Evolutionary conservation across 2,329 filamentous ascomycete genomes (phyloP).

Genomic region (Cytospora paraplurivora): DNA sequence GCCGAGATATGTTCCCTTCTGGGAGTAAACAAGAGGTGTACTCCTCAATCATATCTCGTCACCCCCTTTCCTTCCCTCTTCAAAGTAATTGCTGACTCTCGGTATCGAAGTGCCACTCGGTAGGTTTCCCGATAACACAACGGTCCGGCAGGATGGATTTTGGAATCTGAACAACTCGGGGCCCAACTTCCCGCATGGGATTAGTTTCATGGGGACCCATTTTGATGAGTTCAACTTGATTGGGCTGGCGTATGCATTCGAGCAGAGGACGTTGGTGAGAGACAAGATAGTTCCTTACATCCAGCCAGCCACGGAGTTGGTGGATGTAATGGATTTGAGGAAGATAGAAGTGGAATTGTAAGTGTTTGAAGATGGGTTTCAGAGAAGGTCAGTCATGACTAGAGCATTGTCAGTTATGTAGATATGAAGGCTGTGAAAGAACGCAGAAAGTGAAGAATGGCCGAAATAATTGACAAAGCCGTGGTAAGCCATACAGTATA

Average conservation of each 20-base stretch:
- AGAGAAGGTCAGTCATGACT: neutral
- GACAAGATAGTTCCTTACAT: conserved; percentile 35
- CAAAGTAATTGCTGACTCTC: no score
- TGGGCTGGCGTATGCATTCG: conserved; percentile 67
- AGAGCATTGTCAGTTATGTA: conserved; percentile 27
- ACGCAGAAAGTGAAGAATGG: neutral
- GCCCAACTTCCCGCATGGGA: conserved; percentile 48
- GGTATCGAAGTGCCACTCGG: conserved; percentile 5
- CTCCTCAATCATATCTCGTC: no score
- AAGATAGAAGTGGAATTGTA: neutral
- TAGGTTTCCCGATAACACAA: conserved; percentile 1
- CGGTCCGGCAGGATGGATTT: conserved; percentile 8
- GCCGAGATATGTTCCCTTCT: no score
- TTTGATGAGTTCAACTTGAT: conserved; percentile 64
- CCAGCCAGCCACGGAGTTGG: conserved; percentile 37
- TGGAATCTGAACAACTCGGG: conserved; percentile 19
- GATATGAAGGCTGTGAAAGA: neutral
- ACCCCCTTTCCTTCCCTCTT: no score
- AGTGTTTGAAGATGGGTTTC: neutral
- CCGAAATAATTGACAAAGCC: neutral
- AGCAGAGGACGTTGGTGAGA: conserved; percentile 54
- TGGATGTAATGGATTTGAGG: conserved; percentile 25
- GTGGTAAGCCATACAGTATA: no score
- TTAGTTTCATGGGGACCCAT: conserved; percentile 60
- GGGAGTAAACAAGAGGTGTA: no score